Base-by-base conservation (phyloP, 352 stramenopile genomes). In the Phytopythium sindhum region DNA sequence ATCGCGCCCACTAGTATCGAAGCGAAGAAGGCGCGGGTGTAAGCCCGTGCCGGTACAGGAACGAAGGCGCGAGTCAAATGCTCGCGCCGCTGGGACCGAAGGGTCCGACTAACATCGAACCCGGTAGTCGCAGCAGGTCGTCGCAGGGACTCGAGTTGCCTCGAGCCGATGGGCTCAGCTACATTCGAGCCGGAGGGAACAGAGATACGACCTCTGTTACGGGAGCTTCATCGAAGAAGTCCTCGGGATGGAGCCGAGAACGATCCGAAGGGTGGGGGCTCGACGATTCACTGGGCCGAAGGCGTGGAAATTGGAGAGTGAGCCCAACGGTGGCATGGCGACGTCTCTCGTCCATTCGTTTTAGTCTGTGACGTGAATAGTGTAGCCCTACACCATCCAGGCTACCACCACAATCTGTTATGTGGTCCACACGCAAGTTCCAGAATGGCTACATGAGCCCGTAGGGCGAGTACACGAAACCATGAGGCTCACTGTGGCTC, bases 301-400 rank as follows among this genome's bases (percentile, higher is more conserved):
- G n/a, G n/a, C n/a, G 41, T 7, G 39, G 9, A 68, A 71, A 71
- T 66, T 57, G 12, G 57, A 60, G 44, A 75, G 45, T 78, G 62
- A 66, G n/a, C 7, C 33, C 33, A 39, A 39, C 10, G 3, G 33
- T n/a, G n/a, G n/a, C n/a, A n/a, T n/a, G n/a, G n/a, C n/a, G n/a
- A n/a, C 31, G 8, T 8, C 35, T 33, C 23, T 33, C 59, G 57
- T 42, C 53, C 37, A 52, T 57, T 55, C 42, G n/a, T 14, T 51
- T 17, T 5, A 10, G n/a, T 26, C 41, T 51, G 44, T n/a, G 44
- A 51, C 44, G 19, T 51, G 44, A 28, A 10, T 51, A 29, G 44
- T 29, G 44, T 17, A 29, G 8, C 8, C 19, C 44, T 2, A 26
- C 21, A 26, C 19, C 21, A 51, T 19, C 19, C n/a, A 55, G 19